Evolutionary conservation across 1,139 yeast species (phyloP), one percentile per base, ranked within the genome.

Genomic region (Geotrichum candidum): DNA sequence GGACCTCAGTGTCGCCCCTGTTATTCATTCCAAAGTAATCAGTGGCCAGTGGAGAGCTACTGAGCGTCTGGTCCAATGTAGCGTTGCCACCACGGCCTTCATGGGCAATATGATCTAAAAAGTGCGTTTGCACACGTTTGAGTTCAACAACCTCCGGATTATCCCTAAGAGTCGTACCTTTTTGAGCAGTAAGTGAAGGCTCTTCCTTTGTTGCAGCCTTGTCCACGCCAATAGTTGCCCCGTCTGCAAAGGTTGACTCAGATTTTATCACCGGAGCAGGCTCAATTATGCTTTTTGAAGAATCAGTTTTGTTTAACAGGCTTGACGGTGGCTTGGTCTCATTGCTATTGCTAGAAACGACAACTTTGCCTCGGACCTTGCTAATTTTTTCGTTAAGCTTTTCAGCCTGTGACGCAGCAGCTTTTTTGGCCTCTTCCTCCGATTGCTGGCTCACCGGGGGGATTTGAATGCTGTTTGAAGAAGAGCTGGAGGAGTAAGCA

Each of bases 321-420:
- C 60, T 51, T 15, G 51, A n/a, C 13, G 60, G 61, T n/a, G 60
- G 59, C 35, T 61, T 59, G 22, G 46, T 18, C 51, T 41, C 50
- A 23, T 53, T 25, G 23, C 22, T 45, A 18, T 50, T 46, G 23
- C 61, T 53, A 3, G 61, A 54, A 4, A 63, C 62, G 11, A 63
- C 62, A 13, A 63, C 65, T n/a, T 54, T 63, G 18, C 65, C 65
- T 33, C 60, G 60, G 9, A 63, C 65, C 41, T 63, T 63, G 23
- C 59, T n/a, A 31, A 63, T 63, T 38, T 58, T 58, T 27, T 60
- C 65, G 25, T 58, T 63, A 15, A 63, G 59, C 53, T 63, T 63
- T 52, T 60, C 62, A 2, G 62, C 62, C 22, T 33, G 58, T 7
- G 52, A 50, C 18, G 54, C 58, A 15, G 63, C 61, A 15, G 65